Evolutionary conservation across 495 filamentous ascomycete species (phyloP).

Genomic region (Aspergillus sclerotiicarbonarius): DNA sequence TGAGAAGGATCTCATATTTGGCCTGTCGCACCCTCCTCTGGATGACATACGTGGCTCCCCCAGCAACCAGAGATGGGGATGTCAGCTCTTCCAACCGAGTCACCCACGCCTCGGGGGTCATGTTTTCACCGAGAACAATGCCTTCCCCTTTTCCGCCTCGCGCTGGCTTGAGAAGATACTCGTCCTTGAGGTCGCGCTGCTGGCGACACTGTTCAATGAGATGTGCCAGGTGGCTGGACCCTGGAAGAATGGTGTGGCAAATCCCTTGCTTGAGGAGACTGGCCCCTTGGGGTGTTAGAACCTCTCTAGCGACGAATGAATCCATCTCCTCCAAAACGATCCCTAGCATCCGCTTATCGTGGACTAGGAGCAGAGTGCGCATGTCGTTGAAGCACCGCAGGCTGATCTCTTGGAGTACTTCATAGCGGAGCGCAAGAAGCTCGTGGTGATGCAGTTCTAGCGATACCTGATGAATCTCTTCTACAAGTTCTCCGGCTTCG

Average conservation of each 20-base stretch:
- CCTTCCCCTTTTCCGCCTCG: slow-evolving; percentile 40
- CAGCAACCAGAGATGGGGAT: slow-evolving; percentile 1
- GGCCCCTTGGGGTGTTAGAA: slow-evolving; percentile 29
- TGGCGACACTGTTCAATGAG: slow-evolving; percentile 13
- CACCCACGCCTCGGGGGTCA: slow-evolving; percentile 28
- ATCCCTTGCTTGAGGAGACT: slow-evolving; percentile 25
- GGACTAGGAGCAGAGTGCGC: slow-evolving; percentile 39
- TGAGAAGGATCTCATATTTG: slow-evolving; percentile 18
- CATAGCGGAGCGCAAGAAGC: slow-evolving; percentile 23
- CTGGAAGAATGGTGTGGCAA: slow-evolving; percentile 20
- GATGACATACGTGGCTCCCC: slow-evolving; percentile 23
- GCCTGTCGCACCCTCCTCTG: slow-evolving; percentile 31
- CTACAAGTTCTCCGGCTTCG: slow-evolving; percentile 24
- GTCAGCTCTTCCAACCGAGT: slow-evolving; percentile 16
- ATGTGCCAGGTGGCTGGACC: slow-evolving; percentile 15
- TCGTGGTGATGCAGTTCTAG: slow-evolving; percentile 46
- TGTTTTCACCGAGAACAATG: slow-evolving; percentile 41
- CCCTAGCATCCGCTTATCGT: slow-evolving; percentile 49
- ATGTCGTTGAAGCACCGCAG: slow-evolving; percentile 43
- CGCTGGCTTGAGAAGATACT: slow-evolving; percentile 40
- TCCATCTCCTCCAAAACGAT: slow-evolving; percentile 37
- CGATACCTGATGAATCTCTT: slow-evolving; percentile 39
- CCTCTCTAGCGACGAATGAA: slow-evolving; percentile 20
- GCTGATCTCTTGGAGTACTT: slow-evolving; percentile 32
- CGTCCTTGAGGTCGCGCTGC: slow-evolving; percentile 17